These are phyloP conservation scores for Lupinus albus DNA, from an alignment of 306 rosid species.

Conservation along the genomic window DNA sequence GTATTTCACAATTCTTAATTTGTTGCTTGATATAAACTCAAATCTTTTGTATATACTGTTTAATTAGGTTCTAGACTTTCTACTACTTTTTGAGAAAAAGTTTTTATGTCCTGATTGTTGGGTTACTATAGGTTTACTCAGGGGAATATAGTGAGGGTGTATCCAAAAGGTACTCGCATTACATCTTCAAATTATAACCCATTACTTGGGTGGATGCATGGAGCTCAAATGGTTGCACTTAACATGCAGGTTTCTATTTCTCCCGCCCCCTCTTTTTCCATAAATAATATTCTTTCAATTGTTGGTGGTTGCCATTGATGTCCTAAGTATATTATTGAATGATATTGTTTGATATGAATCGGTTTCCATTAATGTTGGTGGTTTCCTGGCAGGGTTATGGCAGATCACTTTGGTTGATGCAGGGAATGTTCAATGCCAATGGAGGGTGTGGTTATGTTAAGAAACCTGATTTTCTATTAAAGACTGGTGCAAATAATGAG, in stretches of 20 bases:
- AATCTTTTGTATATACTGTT: conserved; percentile 14
- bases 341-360: conserved; percentile 8
- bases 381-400: conserved; percentile 75
- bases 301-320: background rate
- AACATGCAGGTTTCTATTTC: conserved; percentile 85
- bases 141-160: conserved; percentile 85
- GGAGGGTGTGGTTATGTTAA: conserved; percentile 93
- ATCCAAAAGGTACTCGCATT: conserved; percentile 90
- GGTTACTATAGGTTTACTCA: conserved; percentile 78
- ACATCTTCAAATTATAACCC: conserved; percentile 98
- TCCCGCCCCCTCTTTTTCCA: background rate
- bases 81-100: conserved; percentile 2
- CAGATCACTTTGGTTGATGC: conserved; percentile 97
- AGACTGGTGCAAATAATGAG: conserved; percentile 54
- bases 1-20: conserved; percentile 4
- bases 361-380: conserved; percentile 35
- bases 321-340: conserved; percentile 10
- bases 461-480: conserved; percentile 82
- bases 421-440: conserved; percentile 96
- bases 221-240: conserved; percentile 99
- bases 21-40: background rate
- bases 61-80: background rate
- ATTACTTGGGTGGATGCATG: conserved; percentile 92
- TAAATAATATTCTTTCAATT: conserved; percentile 1
- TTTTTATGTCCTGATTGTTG: conserved; percentile 22